phyloP scores from a whole-genome alignment of 2,329 filamentous ascomycete genomes.

The Exophiala spinifera region DNA sequence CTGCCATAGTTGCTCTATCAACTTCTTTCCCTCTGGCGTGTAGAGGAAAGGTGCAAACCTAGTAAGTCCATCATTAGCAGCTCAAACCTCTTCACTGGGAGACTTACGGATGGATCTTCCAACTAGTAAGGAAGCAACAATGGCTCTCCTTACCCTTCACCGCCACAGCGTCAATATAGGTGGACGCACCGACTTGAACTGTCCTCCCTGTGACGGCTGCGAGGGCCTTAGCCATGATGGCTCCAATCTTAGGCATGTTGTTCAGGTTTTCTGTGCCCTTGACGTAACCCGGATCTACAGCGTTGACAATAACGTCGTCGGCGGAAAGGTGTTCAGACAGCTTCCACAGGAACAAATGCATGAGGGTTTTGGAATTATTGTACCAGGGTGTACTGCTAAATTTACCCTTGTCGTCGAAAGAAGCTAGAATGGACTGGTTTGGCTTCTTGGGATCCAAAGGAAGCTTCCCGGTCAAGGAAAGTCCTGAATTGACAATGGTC shows the following conservation, averaged over 20 bases:
- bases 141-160: conserved; percentile 50
- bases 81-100: too few species aligned
- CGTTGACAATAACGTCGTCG: conserved; percentile 44
- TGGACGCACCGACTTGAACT: conserved; percentile 42
- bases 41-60: conserved; percentile 33
- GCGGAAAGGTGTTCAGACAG: conserved; percentile 38
- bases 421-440: conserved; percentile 21
- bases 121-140: conserved; percentile 50
- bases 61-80: background rate
- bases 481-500: conserved; percentile 24
- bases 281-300: conserved; percentile 46
- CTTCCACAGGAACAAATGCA: conserved; percentile 37
- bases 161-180: conserved; percentile 47
- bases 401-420: conserved; percentile 32
- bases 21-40: conserved; percentile 32
- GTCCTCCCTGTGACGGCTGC: conserved; percentile 33
- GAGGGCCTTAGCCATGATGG: conserved; percentile 23
- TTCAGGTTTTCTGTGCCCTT: conserved; percentile 42
- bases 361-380: conserved; percentile 33
- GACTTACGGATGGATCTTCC: conserved; percentile 46
- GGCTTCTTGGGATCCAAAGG: conserved; percentile 8
- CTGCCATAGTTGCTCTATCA: conserved; percentile 39
- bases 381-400: conserved; percentile 29
- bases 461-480: conserved; percentile 21
- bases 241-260: conserved; percentile 30